Evolutionary conservation across 2,329 filamentous ascomycete genomes (phyloP).

Genomic region (Hymenoscyphus linearis): DNA sequence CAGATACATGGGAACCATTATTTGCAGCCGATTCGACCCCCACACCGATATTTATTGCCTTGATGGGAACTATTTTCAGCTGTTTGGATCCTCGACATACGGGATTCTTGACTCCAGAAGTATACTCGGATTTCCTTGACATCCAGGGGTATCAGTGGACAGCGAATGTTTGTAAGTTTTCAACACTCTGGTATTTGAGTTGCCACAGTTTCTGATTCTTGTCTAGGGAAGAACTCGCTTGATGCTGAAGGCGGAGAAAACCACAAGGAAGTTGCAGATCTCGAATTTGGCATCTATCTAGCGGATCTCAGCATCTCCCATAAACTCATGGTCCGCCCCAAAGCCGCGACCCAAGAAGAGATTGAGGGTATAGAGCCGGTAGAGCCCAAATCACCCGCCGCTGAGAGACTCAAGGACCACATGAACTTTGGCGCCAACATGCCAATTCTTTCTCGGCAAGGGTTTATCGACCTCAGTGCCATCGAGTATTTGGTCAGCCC

Average conservation of each 20-base stretch:
- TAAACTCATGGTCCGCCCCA: constrained; percentile 12
- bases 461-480: constrained; percentile 48
- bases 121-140: constrained; percentile 23
- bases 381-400: constrained; percentile 9
- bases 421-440: constrained; percentile 23
- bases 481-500: constrained; percentile 21
- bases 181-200: neutral
- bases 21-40: constrained; percentile 18
- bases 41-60: constrained; percentile 19
- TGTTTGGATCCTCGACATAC: constrained; percentile 21
- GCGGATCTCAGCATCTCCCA: constrained; percentile 19
- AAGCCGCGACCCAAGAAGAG: neutral
- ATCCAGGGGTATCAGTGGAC: constrained; percentile 17
- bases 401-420: constrained; percentile 13
- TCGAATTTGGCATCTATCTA: constrained; percentile 23
- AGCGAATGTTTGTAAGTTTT: constrained; percentile 22
- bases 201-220: neutral
- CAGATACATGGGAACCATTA: constrained; percentile 21
- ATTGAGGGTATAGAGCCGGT: neutral
- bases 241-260: constrained; percentile 11
- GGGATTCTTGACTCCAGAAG: constrained; percentile 21
- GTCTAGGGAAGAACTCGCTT: constrained; percentile 20
- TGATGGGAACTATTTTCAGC: constrained; percentile 26
- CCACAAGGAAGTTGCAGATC: constrained; percentile 22
- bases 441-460: constrained; percentile 51